Conservation (phyloP, 129 eudicot species). For the Artemisia annua region DNA sequence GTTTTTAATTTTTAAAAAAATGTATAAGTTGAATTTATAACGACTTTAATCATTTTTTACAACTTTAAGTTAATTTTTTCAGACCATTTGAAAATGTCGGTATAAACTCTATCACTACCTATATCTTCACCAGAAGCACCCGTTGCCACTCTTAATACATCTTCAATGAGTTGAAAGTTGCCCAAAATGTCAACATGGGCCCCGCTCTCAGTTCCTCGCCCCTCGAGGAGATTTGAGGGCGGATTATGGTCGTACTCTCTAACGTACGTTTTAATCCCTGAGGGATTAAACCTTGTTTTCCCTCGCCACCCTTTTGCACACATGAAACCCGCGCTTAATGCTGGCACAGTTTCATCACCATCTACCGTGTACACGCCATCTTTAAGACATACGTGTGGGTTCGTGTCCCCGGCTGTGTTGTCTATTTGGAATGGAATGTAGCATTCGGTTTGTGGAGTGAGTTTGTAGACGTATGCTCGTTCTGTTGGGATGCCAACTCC, state of each 20-base stretch:
- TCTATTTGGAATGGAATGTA: slow-evolving; percentile 84
- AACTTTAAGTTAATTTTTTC: slow-evolving; percentile 58
- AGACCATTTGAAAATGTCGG: slow-evolving; percentile 83
- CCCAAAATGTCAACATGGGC: slow-evolving; percentile 96
- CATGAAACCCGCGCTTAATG: slow-evolving; percentile 85
- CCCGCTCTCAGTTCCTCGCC: slow-evolving; percentile 94
- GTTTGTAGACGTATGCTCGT: slow-evolving; percentile 75
- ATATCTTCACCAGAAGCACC: slow-evolving; percentile 73
- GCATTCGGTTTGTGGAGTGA: slow-evolving; percentile 64
- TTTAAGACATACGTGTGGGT: slow-evolving; percentile 47
- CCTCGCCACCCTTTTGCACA: slow-evolving; percentile 99
- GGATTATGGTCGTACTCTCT: slow-evolving; percentile 90
- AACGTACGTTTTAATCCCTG: slow-evolving; percentile 63
- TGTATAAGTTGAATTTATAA: too few relatives aligned
- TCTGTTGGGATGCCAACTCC: slow-evolving; percentile 92
- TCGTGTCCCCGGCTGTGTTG: slow-evolving; percentile 56
- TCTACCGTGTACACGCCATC: slow-evolving; percentile 78
- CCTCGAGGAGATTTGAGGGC: slow-evolving; percentile 77
- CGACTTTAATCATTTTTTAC: background rate
- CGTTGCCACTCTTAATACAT: slow-evolving; percentile 80
- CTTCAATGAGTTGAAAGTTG: slow-evolving; percentile 84
- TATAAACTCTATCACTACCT: slow-evolving; percentile 81
- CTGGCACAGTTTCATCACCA: slow-evolving; percentile 98
- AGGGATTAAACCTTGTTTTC: slow-evolving; percentile 81
- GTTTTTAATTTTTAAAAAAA: too few relatives aligned